Base-by-base conservation (phyloP, 208 protist species). In the Trypanosomatidae sp. region DNA sequence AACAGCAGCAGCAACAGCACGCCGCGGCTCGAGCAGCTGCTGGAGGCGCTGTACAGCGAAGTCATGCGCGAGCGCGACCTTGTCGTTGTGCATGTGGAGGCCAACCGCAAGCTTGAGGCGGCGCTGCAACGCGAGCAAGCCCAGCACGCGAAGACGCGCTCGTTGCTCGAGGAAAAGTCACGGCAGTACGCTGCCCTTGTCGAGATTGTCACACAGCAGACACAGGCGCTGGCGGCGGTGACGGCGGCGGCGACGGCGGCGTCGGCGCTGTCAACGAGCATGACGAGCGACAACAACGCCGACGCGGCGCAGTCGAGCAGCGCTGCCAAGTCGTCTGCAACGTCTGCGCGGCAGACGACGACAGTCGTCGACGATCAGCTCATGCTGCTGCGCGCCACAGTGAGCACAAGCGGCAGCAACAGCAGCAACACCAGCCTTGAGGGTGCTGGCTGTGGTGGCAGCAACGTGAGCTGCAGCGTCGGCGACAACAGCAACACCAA, bases 21-120 rank as follows among this genome's bases (percentile, higher is more conserved):
- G 2, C 48, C 40, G 22, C 64, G 55, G 30, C 64, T 84, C 38
- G 72, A 90, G 46, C 61, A 78, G 37, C 56, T 87, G 28, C 49
- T 90, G 26, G 66, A 85, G 37, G 60, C 84, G 62, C 49, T 87
- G 6, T 69, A 76, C 46, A 53, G 53, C 5, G 72, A 87, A 40
- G 73, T 85, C 8, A 21, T 60, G 11, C 69, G 65, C 16, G 58
- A 71, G 40, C 66, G 71, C 5, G 73, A 85, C 40, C 52, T 76
- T n/a, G 53, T 76, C 21, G 39, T 47, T 22, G 70, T 77, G 5
- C 75, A 89, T 39, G 49, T 61, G 10, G 74, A 89, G 43, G 75
- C 71, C 0, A 89, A 84, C 58, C 74, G 66, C 4, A 76, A 70
- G 2, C 65, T 89, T 27, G 71, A 85, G 43, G 46, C 44, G 6